Evolutionary conservation across 805 yeast genomes (phyloP).

Genomic region (Ogataea pini): DNA sequence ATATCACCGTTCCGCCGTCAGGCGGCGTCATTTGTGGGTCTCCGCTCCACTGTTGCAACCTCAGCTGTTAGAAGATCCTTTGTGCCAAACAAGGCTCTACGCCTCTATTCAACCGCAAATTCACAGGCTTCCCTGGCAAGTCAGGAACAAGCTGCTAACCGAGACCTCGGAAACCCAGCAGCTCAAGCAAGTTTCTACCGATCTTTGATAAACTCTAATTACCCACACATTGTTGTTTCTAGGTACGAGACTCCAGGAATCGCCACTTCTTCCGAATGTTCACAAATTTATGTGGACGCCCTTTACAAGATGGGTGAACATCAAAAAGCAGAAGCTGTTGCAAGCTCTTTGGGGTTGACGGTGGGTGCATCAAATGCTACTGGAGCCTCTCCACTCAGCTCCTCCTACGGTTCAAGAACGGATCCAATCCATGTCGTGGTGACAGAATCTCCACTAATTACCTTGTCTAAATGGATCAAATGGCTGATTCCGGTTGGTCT

Average conservation of each 20-base stretch:
- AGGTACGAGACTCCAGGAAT: slow-evolving; percentile 95
- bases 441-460: slow-evolving; percentile 77
- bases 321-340: slow-evolving; percentile 73
- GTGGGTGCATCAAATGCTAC: slow-evolving; percentile 32
- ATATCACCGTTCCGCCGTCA: slow-evolving; percentile 5
- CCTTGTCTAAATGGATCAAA: slow-evolving; percentile 82
- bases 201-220: slow-evolving; percentile 70
- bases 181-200: slow-evolving; percentile 85
- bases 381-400: slow-evolving; percentile 18
- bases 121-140: slow-evolving; percentile 46
- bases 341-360: slow-evolving; percentile 42
- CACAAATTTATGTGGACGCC: slow-evolving; percentile 77
- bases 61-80: background rate
- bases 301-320: slow-evolving; percentile 73
- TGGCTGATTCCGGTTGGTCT: slow-evolving; percentile 84
- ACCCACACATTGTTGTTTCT: slow-evolving; percentile 95
- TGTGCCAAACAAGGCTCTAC: background rate
- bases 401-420: slow-evolving; percentile 55
- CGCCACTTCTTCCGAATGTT: slow-evolving; percentile 77
- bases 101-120: slow-evolving; percentile 10
- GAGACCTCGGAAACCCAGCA: slow-evolving; percentile 62
- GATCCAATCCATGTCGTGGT: slow-evolving; percentile 95
- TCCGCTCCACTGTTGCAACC: background rate
- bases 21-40: background rate
- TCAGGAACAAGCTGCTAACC: slow-evolving; percentile 86